These are phyloP conservation scores for Sporobolomyces roseus DNA, from an alignment of 768 basidiomycete species.

Conservation along the genomic window DNA sequence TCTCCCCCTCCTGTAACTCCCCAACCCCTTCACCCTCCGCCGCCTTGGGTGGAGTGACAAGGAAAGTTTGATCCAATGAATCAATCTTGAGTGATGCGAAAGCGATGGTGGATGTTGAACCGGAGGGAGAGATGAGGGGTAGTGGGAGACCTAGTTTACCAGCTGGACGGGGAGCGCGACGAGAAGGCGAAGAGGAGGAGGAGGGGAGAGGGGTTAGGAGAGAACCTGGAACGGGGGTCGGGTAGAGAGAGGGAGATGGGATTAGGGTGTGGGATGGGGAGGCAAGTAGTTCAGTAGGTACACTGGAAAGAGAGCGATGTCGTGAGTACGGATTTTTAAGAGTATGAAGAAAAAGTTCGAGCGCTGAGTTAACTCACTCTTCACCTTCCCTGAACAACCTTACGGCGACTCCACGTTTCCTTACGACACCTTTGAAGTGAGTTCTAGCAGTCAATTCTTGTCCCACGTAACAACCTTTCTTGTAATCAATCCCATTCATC, in stretches of 20 bases:
- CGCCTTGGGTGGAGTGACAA: not conserved
- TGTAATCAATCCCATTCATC: conserved; percentile 95
- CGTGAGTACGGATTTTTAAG: too few relatives aligned
- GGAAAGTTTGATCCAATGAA: conserved; percentile 13
- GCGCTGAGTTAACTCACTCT: conserved; percentile 39
- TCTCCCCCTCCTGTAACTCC: conserved; percentile 26
- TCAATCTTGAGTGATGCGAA: conserved; percentile 31
- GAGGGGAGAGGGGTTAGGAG: conserved; percentile 27
- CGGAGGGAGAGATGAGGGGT: conserved; percentile 6
- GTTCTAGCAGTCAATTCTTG: conserved; percentile 96
- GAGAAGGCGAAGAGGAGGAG: not conserved
- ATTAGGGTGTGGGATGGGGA: too few relatives aligned
- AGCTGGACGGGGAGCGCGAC: conserved; percentile 18
- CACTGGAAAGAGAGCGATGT: too few relatives aligned
- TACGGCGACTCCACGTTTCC: conserved; percentile 88
- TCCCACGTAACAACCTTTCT: conserved; percentile 96
- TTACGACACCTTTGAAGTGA: conserved; percentile 84
- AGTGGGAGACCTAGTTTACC: conserved; percentile 29
- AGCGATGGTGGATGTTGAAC: conserved; percentile 27
- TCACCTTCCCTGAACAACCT: conserved; percentile 54
- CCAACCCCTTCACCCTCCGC: conserved; percentile 15
- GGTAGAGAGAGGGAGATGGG: conserved; percentile 32
- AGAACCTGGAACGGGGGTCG: conserved; percentile 21
- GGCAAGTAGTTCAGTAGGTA: too few relatives aligned
- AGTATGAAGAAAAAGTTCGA: conserved; percentile 21